Evolutionary conservation across 2,329 filamentous ascomycete genomes (phyloP).

Genomic region (Penicillium sp.): DNA sequence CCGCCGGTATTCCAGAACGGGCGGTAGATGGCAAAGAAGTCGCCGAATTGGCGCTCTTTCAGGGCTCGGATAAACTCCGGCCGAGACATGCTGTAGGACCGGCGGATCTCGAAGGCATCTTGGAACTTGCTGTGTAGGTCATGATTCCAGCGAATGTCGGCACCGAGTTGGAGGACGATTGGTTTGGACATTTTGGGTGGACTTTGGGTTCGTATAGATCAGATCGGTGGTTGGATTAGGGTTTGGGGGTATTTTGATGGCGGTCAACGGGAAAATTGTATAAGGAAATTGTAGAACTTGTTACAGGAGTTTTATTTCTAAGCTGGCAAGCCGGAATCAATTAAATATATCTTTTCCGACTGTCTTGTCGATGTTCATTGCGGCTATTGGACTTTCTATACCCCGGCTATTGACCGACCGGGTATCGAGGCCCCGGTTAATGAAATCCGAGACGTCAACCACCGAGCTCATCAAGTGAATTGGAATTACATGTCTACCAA

Average conservation of each 20-base stretch:
- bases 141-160: slow-evolving; percentile 49
- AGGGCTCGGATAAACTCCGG: slow-evolving; percentile 43
- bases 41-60: slow-evolving; percentile 39
- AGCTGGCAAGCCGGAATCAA: background rate
- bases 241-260: background rate
- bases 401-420: background rate
- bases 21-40: slow-evolving; percentile 51
- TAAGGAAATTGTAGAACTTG: background rate
- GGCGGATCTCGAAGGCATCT: slow-evolving; percentile 35
- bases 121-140: slow-evolving; percentile 43
- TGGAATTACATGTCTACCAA: background rate
- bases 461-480: background rate
- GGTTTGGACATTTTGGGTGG: slow-evolving; percentile 29
- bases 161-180: slow-evolving; percentile 46
- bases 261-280: background rate
- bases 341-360: background rate
- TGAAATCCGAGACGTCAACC: background rate
- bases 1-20: slow-evolving; percentile 64
- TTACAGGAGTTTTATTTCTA: background rate
- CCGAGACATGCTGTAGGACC: slow-evolving; percentile 39
- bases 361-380: background rate
- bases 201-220: background rate
- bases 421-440: background rate
- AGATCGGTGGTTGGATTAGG: background rate
- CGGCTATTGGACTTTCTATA: background rate